Conservation (phyloP, 208 protist species). For the Leishmania amazonensis region DNA sequence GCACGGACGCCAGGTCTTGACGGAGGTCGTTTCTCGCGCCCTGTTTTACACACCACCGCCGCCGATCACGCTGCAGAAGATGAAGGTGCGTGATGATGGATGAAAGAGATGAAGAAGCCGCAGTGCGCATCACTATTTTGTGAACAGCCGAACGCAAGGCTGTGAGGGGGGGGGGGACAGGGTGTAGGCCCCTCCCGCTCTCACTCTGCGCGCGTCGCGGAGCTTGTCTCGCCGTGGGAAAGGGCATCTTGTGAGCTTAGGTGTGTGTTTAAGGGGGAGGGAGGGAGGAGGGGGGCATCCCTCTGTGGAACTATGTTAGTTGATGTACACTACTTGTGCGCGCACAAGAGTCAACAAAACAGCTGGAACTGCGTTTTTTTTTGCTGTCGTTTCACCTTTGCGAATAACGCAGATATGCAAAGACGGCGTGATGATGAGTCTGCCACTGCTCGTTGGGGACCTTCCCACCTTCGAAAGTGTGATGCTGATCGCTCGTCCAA, state of each 20-base stretch:
- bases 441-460: no score
- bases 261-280: not conserved
- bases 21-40: constrained; percentile 36
- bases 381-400: not conserved
- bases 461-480: no score
- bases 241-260: rapidly evolving
- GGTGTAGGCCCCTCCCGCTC: not conserved
- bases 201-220: not conserved
- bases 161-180: not conserved
- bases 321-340: not conserved
- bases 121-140: not conserved
- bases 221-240: not conserved
- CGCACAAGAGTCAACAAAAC: not conserved
- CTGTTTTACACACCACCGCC: constrained; percentile 31
- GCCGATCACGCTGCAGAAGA: constrained; percentile 13
- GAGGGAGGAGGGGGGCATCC: not conserved
- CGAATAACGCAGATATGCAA: not conserved
- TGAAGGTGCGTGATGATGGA: constrained; percentile 10
- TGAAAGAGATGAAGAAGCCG: not conserved
- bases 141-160: not conserved
- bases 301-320: not conserved
- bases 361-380: not conserved
- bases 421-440: not conserved
- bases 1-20: constrained; percentile 52
- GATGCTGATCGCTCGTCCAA: not conserved